Evolutionary conservation across 2,329 filamentous ascomycete species (phyloP), one percentile per base, ranked within the genome.

Genomic region (Neurospora sp.): DNA sequence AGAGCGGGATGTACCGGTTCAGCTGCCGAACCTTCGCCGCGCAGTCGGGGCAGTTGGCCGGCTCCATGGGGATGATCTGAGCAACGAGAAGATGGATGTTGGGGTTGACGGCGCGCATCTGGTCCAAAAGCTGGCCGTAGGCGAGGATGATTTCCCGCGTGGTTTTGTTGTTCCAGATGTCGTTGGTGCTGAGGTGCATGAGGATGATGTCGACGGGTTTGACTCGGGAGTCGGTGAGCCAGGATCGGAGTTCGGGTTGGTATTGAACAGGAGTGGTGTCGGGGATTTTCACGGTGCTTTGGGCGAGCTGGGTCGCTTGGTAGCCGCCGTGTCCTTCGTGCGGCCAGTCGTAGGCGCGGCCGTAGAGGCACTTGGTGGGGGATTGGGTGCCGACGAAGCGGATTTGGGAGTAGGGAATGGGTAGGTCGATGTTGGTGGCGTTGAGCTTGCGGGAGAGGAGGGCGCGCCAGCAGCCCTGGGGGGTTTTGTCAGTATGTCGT

Each of bases 161-260:
- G 81, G 72, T 77, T 80, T 74, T 81, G 5, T 33, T 33, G 33
- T 33, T 77, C 75, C 80, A 79, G 70, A 79, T 80, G 67, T 83
- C 81, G 71, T 83, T 83, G 57, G 82, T 83, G 19, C 82, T 81
- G 2, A 83, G 72, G 73, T 83, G 81, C 80, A 83, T 82, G 10
- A 80, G 82, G 69, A 83, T 79, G 36, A 83, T 79, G 72, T 83
- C 81, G 2, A 82, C 81, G 1, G 40, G 0, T 80, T 80, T 6
- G 23, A 57, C 23, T 19, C 19, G 23, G 12, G 46, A 23, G 46
- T 6, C 1, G 46, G 12, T 15, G 46, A 57, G 46, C 23, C 23
- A 57, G 52, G 52, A 8, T 0, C 1, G 6, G 23, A 57, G 23
- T 28, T 28, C 23, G 23, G 23, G 23, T 28, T 28, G 23, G 23